phyloP scores from a whole-genome alignment of 2,329 filamentous ascomycete genomes.

The Trichophyton benhamiae region DNA sequence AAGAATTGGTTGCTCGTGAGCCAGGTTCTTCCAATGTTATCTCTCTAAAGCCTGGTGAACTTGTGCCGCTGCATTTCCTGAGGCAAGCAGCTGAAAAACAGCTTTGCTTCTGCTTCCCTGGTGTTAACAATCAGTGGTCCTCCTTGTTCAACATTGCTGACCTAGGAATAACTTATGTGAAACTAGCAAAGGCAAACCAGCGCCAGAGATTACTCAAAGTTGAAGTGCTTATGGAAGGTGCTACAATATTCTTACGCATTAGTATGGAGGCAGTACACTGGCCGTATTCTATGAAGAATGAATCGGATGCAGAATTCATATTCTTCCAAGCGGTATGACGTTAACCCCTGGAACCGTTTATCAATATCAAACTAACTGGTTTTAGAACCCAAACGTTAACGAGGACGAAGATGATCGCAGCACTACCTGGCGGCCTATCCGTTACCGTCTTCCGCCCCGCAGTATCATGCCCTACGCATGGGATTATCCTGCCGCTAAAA shows the following conservation, averaged over 20 bases:
- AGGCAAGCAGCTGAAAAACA: slow-evolving; percentile 76
- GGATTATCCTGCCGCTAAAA: slow-evolving; percentile 97
- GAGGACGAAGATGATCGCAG: slow-evolving; percentile 70
- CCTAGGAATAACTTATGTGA: slow-evolving; percentile 81
- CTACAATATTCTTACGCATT: slow-evolving; percentile 85
- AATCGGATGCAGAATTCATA: slow-evolving; percentile 90
- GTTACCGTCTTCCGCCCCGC: slow-evolving; percentile 79
- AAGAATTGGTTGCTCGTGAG: slow-evolving; percentile 81
- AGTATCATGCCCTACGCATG: slow-evolving; percentile 99
- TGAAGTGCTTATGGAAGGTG: slow-evolving; percentile 82
- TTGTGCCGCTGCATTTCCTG: slow-evolving; percentile 81
- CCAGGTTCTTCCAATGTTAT: slow-evolving; percentile 80
- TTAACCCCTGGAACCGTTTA: not conserved
- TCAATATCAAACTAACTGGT: not conserved
- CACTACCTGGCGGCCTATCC: slow-evolving; percentile 81
- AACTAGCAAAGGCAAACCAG: slow-evolving; percentile 80
- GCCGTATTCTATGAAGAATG: slow-evolving; percentile 98
- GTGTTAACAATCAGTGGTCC: slow-evolving; percentile 93
- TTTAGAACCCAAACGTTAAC: slow-evolving; percentile 58
- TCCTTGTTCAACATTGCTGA: slow-evolving; percentile 97
- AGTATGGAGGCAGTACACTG: slow-evolving; percentile 87
- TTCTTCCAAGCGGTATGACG: slow-evolving; percentile 68
- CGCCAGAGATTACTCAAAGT: slow-evolving; percentile 77
- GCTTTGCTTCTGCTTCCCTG: slow-evolving; percentile 81
- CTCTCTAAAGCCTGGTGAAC: slow-evolving; percentile 61